These are phyloP conservation scores for Malus hybrid DNA, from an alignment of 331 rosid genomes.

Conservation along the genomic window DNA sequence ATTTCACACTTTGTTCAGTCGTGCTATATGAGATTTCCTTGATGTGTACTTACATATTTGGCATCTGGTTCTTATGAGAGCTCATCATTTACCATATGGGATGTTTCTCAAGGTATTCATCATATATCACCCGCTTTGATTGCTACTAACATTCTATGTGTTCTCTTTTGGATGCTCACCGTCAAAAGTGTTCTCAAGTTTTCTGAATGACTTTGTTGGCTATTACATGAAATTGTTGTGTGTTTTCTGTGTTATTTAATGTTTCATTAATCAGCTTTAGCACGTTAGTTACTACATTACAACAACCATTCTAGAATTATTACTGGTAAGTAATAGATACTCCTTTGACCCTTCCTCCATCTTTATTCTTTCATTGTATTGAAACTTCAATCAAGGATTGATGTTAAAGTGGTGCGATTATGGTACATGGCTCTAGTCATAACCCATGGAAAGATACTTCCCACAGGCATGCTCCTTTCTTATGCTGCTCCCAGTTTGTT, in stretches of 20 bases:
- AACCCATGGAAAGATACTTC: neutral
- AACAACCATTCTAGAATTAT: neutral
- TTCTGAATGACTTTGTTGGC: neutral
- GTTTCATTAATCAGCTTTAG: neutral
- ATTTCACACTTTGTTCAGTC: neutral
- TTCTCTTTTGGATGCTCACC: neutral
- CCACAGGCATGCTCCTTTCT: neutral
- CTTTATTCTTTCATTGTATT: neutral
- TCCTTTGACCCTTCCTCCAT: neutral
- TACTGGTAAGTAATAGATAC: neutral
- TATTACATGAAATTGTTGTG: neutral
- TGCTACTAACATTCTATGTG: neutral
- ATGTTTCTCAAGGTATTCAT: conserved; percentile 80
- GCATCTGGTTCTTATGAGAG: conserved; percentile 89
- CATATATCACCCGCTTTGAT: neutral
- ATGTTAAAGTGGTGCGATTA: neutral
- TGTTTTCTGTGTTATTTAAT: neutral
- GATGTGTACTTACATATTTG: conserved; percentile 56
- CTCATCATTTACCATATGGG: conserved; percentile 88
- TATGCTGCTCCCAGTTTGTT: neutral
- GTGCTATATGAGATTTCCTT: conserved; percentile 35
- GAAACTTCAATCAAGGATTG: neutral
- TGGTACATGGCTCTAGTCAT: neutral
- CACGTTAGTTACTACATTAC: neutral
- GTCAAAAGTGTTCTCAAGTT: neutral